Evolutionary conservation across 208 protist genomes (phyloP).

Genomic region (Paratrypanosoma confusum): DNA sequence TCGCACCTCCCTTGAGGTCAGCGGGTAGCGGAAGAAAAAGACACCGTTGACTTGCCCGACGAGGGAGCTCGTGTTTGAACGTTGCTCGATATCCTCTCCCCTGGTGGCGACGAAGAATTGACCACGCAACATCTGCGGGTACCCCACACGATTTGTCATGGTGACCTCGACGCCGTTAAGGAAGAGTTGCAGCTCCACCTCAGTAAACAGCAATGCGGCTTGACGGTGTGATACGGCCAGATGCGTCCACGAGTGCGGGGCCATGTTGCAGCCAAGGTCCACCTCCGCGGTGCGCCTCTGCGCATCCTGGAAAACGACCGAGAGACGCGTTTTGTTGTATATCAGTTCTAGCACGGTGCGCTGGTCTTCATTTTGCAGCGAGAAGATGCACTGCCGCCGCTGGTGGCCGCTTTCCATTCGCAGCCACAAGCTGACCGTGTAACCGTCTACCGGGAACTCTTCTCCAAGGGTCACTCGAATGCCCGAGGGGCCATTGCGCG

Average conservation of each 20-base stretch:
- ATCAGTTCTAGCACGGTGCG: slow-evolving; percentile 19
- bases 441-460: slow-evolving; percentile 57
- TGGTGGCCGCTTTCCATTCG: slow-evolving; percentile 28
- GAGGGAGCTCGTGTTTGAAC: slow-evolving; percentile 27
- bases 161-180: slow-evolving; percentile 34
- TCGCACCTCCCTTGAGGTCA: slow-evolving; percentile 24
- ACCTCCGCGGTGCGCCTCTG: slow-evolving; percentile 4
- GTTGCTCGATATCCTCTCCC: slow-evolving; percentile 45
- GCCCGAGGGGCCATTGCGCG: slow-evolving; percentile 24
- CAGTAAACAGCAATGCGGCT: slow-evolving; percentile 10
- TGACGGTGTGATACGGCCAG: slow-evolving; percentile 21
- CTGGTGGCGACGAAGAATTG: slow-evolving; percentile 41
- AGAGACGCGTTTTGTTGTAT: slow-evolving; percentile 2
- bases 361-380: slow-evolving; percentile 24
- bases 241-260: slow-evolving; percentile 18
- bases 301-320: slow-evolving; percentile 10
- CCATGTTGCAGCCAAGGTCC: slow-evolving; percentile 12
- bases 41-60: slow-evolving; percentile 52
- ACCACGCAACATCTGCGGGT: slow-evolving; percentile 32
- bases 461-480: slow-evolving; percentile 36
- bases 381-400: slow-evolving; percentile 21
- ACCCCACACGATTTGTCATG: slow-evolving; percentile 19
- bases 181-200: slow-evolving; percentile 23
- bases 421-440: slow-evolving; percentile 59
- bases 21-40: slow-evolving; percentile 45